Conservation (phyloP, 371 early-diverging fungal species). For the Syncephalastrum sp. region DNA sequence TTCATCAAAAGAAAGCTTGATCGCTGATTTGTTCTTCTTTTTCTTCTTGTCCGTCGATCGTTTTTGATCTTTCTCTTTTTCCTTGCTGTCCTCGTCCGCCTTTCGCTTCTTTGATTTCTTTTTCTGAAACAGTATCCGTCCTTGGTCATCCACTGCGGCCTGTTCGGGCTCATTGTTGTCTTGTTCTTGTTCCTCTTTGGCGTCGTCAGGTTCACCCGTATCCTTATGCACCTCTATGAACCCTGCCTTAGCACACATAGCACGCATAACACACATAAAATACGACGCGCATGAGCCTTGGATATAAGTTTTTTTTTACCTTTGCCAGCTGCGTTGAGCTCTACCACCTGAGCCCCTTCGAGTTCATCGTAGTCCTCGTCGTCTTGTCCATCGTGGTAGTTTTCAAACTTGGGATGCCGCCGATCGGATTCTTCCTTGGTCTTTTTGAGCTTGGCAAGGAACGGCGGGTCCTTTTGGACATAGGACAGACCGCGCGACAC, state of each 20-base stretch:
- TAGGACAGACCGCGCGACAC: conserved; percentile 40
- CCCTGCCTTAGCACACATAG: neutral
- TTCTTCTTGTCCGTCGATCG: conserved; percentile 24
- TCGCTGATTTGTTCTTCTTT: conserved; percentile 27
- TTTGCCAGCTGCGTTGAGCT: conserved; percentile 44
- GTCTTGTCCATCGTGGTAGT: conserved; percentile 45
- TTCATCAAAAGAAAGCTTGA: conserved; percentile 38
- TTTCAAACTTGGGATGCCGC: conserved; percentile 26
- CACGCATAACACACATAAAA: conserved; percentile 7
- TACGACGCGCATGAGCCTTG: neutral
- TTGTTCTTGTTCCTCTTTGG: conserved; percentile 15
- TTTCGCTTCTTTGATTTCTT: conserved; percentile 22
- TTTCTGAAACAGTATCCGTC: conserved; percentile 37
- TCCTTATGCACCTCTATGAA: conserved; percentile 25
- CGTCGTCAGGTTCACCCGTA: conserved; percentile 16
- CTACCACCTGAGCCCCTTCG: conserved; percentile 49
- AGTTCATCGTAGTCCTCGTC: conserved; percentile 49
- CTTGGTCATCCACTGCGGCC: conserved; percentile 41
- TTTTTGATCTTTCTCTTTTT: conserved; percentile 13
- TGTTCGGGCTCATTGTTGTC: conserved; percentile 22
- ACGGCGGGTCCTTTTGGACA: conserved; percentile 50
- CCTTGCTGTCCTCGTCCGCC: conserved; percentile 20
- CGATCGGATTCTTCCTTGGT: conserved; percentile 21
- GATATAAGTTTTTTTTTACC: conserved; percentile 26
- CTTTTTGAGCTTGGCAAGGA: conserved; percentile 36